These are phyloP conservation scores for Termitomyces sp. DNA, from an alignment of 768 basidiomycete species.

Conservation along the genomic window DNA sequence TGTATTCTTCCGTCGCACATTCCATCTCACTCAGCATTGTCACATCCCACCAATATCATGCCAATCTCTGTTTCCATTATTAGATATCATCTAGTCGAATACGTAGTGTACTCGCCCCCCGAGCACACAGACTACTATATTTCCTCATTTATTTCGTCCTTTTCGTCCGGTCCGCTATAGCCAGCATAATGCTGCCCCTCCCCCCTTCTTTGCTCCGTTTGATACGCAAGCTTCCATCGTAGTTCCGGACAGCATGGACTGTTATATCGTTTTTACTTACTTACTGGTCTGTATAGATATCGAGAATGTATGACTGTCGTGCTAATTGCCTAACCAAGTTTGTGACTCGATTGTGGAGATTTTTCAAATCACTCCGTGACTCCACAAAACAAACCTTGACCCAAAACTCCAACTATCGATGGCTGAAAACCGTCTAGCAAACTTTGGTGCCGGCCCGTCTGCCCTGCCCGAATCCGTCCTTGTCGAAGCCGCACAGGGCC, in stretches of 20 bases:
- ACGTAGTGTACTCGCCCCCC: neutral
- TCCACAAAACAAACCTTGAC: neutral
- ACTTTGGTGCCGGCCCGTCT: constrained; percentile 95
- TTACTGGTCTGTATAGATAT: constrained; percentile 1
- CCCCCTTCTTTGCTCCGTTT: constrained; percentile 1
- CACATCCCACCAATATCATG: constrained; percentile 4
- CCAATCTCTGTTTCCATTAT: constrained; percentile 1
- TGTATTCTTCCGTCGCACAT: neutral
- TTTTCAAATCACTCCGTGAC: neutral
- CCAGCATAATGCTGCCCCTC: constrained; percentile 7
- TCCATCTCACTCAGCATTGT: neutral
- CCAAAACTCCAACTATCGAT: constrained; percentile 20
- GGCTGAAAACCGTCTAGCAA: constrained; percentile 59
- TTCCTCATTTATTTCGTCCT: neutral
- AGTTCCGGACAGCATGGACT: no score
- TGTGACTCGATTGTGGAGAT: no score
- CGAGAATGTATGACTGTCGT: neutral
- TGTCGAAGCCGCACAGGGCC: constrained; percentile 73
- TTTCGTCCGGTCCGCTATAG: neutral
- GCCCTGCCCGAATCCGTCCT: constrained; percentile 87
- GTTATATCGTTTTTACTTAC: no score
- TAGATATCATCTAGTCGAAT: neutral
- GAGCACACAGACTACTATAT: constrained; percentile 3
- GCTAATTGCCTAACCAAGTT: no score
- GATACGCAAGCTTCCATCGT: constrained; percentile 4